phyloP scores from a whole-genome alignment of 352 stramenopile species.

The Globisporangium mamillatum region DNA sequence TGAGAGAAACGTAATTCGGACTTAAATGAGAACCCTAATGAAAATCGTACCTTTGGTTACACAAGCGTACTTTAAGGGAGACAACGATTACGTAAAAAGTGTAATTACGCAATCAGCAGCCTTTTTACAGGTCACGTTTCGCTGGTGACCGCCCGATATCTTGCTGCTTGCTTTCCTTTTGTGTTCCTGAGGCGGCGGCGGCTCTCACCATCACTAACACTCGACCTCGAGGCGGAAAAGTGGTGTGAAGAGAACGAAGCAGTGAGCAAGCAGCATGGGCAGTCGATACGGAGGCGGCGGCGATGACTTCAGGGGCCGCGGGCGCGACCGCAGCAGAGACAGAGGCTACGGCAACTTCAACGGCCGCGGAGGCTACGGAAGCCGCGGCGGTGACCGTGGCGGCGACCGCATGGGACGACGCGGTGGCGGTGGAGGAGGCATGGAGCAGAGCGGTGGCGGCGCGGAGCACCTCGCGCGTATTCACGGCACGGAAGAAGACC shows the following conservation, averaged over 20 bases:
- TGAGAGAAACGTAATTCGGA: not conserved
- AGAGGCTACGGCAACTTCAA: slow-evolving; percentile 33
- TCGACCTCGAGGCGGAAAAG: slow-evolving; percentile 3
- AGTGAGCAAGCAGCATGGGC: slow-evolving; percentile 27
- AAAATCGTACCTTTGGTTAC: not conserved
- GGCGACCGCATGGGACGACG: slow-evolving; percentile 45
- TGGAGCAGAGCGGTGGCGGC: slow-evolving; percentile 74
- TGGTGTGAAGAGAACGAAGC: not conserved
- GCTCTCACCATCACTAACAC: not conserved
- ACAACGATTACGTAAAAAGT: not conserved
- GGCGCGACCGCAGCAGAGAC: slow-evolving; percentile 72
- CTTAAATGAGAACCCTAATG: not conserved
- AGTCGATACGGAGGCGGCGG: slow-evolving; percentile 65
- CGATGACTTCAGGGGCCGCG: slow-evolving; percentile 61
- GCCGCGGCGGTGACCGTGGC: slow-evolving; percentile 40
- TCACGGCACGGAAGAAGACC: slow-evolving; percentile 96
- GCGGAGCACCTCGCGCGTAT: slow-evolving; percentile 96
- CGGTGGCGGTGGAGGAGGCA: slow-evolving; percentile 34
- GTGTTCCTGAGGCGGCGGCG: not conserved
- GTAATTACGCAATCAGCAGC: slow-evolving; percentile 8
- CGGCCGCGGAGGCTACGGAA: slow-evolving; percentile 21
- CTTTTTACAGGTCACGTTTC: slow-evolving; percentile 19
- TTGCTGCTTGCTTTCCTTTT: slow-evolving; percentile 3
- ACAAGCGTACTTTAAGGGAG: not conserved
- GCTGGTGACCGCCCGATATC: slow-evolving; percentile 14